Base-by-base conservation (phyloP, 2,329 filamentous ascomycete species). In the Nigrospora osmanthi region DNA sequence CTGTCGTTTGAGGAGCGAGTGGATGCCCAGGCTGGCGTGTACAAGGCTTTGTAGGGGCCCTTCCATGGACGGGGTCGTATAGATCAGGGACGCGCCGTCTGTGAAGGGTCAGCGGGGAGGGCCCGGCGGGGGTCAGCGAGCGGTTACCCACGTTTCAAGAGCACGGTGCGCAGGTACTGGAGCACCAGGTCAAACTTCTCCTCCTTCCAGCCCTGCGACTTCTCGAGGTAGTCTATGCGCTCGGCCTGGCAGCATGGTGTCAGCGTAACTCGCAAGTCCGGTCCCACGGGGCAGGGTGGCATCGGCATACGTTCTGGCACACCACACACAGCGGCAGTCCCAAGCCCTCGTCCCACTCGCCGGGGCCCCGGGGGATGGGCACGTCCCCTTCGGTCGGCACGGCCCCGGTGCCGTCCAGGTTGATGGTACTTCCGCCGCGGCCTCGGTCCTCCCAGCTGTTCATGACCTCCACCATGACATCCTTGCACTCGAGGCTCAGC, bases 181-280 rank as follows among this genome's bases (percentile, higher is more conserved):
- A 96, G 75, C 37, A 98, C 87, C 53, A 93, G 90, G 63, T 98
- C 93, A 58, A 98, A 98, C 56, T 95, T 86, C 53, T 94, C 89
- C 65, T 98, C 93, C 65, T 89, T 91, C 89, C 91, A 98, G 13
- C 85, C 82, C 47, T 90, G 83, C 42, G 89, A 90, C 62, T 87
- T 89, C 66, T 97, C 93, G 47, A 98, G 66, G 35, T 81, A 78
- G 59, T 97, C 90, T 63, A 97, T 95, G 63, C 87, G 89, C 65
- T 95, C 88, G 13, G 89, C 79, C 83, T 89, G 53, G 16, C 14
- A 33, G 30, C 15, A 14, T 15, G 10, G 33, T 4, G 47, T 61
- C 38, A 61, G 57, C 38, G 46, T 17, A 7, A 6, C 1, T 38
- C 17, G 9, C 15, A 35, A 6, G 35, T 13, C 23, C 42, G 47